Conservation (phyloP, 1,139 yeast genomes). For the Hemisphaericaspora subhashii region DNA sequence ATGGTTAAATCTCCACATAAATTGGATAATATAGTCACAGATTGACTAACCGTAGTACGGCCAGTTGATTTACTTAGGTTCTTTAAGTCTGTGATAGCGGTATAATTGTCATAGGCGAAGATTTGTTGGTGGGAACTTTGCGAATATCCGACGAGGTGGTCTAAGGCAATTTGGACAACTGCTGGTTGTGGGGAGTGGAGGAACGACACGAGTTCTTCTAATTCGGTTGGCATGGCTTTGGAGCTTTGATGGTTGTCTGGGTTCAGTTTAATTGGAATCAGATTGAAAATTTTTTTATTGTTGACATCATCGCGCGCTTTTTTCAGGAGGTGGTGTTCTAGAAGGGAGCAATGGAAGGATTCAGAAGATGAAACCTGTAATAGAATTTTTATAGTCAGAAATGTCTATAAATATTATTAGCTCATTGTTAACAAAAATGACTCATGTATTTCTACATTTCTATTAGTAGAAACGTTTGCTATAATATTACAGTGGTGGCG, state of each 20-base stretch:
- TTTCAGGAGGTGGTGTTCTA: too few species aligned
- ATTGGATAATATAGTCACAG: conserved; percentile 80
- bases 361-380: too few species aligned
- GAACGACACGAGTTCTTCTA: conserved; percentile 75
- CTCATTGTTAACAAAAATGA: too few species aligned
- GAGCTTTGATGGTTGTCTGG: neutral
- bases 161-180: conserved; percentile 82
- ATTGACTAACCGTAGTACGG: conserved; percentile 57
- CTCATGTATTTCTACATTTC: too few species aligned
- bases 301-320: too few species aligned
- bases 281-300: too few species aligned
- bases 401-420: too few species aligned
- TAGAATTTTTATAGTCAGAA: too few species aligned
- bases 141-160: conserved; percentile 80
- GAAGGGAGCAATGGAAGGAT: too few species aligned
- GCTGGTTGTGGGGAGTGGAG: conserved; percentile 82
- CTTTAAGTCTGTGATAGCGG: conserved; percentile 76
- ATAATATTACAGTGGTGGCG: too few species aligned
- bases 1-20: conserved; percentile 71
- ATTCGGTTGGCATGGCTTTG: conserved; percentile 66
- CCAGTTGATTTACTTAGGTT: conserved; percentile 47
- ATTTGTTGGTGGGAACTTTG: conserved; percentile 64
- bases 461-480: too few species aligned
- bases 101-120: conserved; percentile 69
- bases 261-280: neutral